phyloP scores from a whole-genome alignment of 768 basidiomycete genomes.

The Chalciporus pseudorubinellus region DNA sequence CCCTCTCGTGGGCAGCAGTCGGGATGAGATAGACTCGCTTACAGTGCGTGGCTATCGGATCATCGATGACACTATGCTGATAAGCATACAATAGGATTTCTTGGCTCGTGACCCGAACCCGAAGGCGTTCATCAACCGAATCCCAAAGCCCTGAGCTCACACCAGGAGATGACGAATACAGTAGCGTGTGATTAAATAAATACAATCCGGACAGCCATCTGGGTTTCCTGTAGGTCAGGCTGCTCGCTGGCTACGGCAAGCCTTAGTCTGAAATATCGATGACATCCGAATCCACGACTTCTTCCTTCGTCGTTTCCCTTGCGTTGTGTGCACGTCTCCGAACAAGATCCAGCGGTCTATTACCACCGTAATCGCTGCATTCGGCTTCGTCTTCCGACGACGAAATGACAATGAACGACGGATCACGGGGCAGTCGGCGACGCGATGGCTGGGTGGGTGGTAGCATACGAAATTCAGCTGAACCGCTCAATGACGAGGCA shows the following conservation, averaged over 20 bases:
- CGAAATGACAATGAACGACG: constrained; percentile 23
- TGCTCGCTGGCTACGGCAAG: neutral
- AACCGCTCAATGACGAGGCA: constrained; percentile 14
- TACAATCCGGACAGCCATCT: too few species aligned
- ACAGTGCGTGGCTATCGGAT: too few species aligned
- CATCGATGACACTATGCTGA: too few species aligned
- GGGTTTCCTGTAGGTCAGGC: too few species aligned
- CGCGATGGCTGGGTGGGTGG: constrained; percentile 17
- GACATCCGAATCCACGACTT: constrained; percentile 42
- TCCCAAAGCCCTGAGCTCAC: too few species aligned
- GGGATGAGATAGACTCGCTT: too few species aligned
- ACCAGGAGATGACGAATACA: neutral
- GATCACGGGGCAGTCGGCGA: constrained; percentile 16
- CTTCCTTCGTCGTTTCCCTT: constrained; percentile 31
- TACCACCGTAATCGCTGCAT: neutral
- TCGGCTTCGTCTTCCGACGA: constrained; percentile 20
- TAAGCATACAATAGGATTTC: too few species aligned
- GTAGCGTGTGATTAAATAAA: too few species aligned
- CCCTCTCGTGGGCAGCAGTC: too few species aligned
- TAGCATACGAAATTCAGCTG: constrained; percentile 11
- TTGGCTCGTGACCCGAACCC: too few species aligned
- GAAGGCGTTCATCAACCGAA: too few species aligned
- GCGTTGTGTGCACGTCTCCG: constrained; percentile 7
- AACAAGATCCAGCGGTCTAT: constrained; percentile 1
- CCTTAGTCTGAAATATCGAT: constrained; percentile 51